Conservation (phyloP, 1,139 yeast genomes). For the Arxiozyma slooffiae region DNA sequence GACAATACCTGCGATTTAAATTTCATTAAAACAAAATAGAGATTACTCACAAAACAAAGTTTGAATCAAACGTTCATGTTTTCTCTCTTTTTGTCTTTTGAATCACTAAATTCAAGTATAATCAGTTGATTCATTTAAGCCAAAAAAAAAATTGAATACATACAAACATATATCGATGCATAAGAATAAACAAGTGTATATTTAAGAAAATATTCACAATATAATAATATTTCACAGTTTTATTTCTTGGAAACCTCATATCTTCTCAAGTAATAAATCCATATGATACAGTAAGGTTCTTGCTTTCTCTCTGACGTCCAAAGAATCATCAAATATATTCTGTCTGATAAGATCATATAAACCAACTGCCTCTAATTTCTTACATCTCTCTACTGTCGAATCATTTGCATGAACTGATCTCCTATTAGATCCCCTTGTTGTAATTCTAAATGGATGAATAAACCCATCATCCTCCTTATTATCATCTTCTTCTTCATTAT, state of each 20-base stretch:
- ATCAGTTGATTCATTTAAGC: too few relatives aligned
- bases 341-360: constrained; percentile 24
- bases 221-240: not conserved
- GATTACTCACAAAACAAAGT: too few relatives aligned
- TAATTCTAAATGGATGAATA: constrained; percentile 8
- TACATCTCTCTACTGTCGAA: constrained; percentile 23
- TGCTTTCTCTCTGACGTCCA: constrained; percentile 28
- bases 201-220: not conserved
- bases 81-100: not conserved
- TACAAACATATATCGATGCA: too few relatives aligned
- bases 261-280: constrained; percentile 19
- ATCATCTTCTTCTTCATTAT: not conserved
- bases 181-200: not conserved
- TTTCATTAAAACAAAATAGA: not conserved
- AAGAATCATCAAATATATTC: constrained; percentile 23
- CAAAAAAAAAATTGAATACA: too few relatives aligned
- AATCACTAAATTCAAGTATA: too few relatives aligned
- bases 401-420: constrained; percentile 7
- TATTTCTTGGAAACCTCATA: not conserved
- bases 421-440: constrained; percentile 1
- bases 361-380: constrained; percentile 23
- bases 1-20: not conserved
- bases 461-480: constrained; percentile 11
- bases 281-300: constrained; percentile 27
- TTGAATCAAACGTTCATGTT: not conserved